A percentile compares a stretch with the other conserved stretches of the same genome.
Evolutionary conservation across 805 yeast species (phyloP).

Genomic region (Metschnikowia reukaufii): DNA sequence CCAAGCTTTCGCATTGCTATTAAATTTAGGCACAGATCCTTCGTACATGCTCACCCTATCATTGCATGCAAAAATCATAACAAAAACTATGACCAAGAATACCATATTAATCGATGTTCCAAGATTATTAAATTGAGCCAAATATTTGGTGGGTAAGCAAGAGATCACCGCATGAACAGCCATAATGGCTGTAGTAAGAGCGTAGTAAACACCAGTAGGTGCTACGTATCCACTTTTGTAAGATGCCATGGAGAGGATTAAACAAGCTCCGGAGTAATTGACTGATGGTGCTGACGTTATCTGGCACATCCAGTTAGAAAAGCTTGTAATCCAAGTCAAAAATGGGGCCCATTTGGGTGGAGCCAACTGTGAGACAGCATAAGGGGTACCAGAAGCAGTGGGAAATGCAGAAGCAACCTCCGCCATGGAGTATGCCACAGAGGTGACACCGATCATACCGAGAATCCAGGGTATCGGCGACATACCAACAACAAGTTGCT

Average conservation of each 20-base stretch:
- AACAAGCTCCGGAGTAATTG: conserved; percentile 53
- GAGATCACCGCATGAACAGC: conserved; percentile 47
- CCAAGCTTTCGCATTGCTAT: conserved; percentile 53
- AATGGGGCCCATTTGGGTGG: conserved; percentile 54
- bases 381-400: conserved; percentile 67
- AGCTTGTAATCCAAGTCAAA: conserved; percentile 62
- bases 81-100: conserved; percentile 51
- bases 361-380: conserved; percentile 62
- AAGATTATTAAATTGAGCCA: conserved; percentile 50
- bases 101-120: conserved; percentile 52
- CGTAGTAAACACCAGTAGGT: conserved; percentile 50
- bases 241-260: conserved; percentile 53
- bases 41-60: conserved; percentile 36
- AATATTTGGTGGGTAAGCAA: conserved; percentile 53
- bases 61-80: conserved; percentile 55
- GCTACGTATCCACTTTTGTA: conserved; percentile 40
- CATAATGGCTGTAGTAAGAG: conserved; percentile 53
- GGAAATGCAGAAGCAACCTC: conserved; percentile 68
- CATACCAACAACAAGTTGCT: conserved; percentile 59
- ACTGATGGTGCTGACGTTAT: conserved; percentile 64
- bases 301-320: conserved; percentile 65
- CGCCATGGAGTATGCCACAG: conserved; percentile 62
- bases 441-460: conserved; percentile 54
- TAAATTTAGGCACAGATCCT: conserved; percentile 46
- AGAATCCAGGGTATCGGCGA: conserved; percentile 62